Conservation (phyloP, 1,139 yeast genomes). For the Taphrina populina region DNA sequence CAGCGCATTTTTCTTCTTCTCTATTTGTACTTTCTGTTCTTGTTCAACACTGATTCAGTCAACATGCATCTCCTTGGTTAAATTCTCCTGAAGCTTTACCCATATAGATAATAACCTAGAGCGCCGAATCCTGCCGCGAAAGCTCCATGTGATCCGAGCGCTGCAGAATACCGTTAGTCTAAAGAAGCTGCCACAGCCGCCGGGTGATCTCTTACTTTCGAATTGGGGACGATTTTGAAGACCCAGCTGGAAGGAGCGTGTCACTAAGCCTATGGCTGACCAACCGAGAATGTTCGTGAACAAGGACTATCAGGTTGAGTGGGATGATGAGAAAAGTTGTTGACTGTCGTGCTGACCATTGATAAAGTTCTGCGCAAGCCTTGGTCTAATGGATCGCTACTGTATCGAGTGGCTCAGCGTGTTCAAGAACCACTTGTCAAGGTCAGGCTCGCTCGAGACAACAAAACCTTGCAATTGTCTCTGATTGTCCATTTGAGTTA, state of each 20-base stretch:
- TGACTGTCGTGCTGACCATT: no score
- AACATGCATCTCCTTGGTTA: no score
- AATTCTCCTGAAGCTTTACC: not conserved
- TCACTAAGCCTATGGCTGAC: conserved; percentile 30
- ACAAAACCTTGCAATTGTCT: no score
- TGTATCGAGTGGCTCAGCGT: no score
- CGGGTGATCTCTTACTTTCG: conserved; percentile 12
- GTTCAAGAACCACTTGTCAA: no score
- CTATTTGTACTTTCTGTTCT: conserved; percentile 29
- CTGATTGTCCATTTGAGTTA: no score
- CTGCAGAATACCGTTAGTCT: no score
- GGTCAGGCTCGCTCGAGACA: no score
- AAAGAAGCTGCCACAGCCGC: no score
- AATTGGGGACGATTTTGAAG: conserved; percentile 25
- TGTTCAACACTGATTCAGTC: conserved; percentile 17
- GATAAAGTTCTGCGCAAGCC: no score
- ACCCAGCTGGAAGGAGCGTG: conserved; percentile 26
- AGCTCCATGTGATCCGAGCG: conserved; percentile 27
- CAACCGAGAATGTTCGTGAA: conserved; percentile 27
- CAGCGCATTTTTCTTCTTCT: conserved; percentile 29
- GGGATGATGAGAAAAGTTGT: not conserved
- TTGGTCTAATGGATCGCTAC: no score
- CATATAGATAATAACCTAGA: conserved; percentile 28
- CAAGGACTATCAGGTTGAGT: conserved; percentile 10
- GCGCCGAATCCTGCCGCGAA: conserved; percentile 27